A percentile compares a stretch with the other conserved stretches of the same genome.
phyloP scores from a whole-genome alignment of 1,284 basidiomycete species.

The Ceratobasidium sp. region DNA sequence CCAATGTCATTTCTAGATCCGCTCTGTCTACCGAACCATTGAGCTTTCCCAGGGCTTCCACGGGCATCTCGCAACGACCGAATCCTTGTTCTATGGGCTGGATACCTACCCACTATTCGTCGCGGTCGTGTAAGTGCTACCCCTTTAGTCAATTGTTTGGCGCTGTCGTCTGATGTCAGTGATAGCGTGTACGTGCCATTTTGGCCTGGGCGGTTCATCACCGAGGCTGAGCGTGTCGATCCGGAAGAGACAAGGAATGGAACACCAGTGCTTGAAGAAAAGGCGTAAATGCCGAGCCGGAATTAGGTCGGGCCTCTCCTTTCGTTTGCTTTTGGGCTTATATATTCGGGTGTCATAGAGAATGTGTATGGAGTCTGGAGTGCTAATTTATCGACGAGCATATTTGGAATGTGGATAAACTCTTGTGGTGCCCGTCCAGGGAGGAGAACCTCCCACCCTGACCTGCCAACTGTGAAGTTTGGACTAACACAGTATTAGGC shows the following conservation, averaged over 20 bases:
- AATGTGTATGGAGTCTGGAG: slow-evolving; percentile 5
- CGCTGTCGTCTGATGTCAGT: slow-evolving; percentile 10
- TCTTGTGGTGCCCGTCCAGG: background rate
- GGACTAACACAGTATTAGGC: background rate
- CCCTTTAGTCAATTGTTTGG: slow-evolving; percentile 46
- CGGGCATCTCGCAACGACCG: slow-evolving; percentile 72
- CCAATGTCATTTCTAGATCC: slow-evolving; percentile 62
- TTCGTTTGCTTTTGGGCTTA: background rate
- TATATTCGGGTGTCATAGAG: slow-evolving; percentile 4
- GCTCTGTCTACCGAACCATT: slow-evolving; percentile 75
- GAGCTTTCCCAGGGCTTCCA: slow-evolving; percentile 75
- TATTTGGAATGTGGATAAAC: background rate
- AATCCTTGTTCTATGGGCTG: slow-evolving; percentile 74
- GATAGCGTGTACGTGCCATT: slow-evolving; percentile 63
- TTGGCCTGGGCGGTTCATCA: slow-evolving; percentile 72
- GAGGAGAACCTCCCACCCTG: background rate
- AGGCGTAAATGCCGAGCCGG: slow-evolving; percentile 1
- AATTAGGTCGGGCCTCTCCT: background rate
- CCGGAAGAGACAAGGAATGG: slow-evolving; percentile 28
- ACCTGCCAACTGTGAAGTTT: no score
- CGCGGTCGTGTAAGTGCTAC: slow-evolving; percentile 62
- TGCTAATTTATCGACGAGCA: background rate
- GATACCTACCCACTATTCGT: slow-evolving; percentile 76
- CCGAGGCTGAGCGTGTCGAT: slow-evolving; percentile 3
- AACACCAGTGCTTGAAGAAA: slow-evolving; percentile 25